phyloP scores from a whole-genome alignment of 1,284 basidiomycete genomes.

The Ustilago nuda region DNA sequence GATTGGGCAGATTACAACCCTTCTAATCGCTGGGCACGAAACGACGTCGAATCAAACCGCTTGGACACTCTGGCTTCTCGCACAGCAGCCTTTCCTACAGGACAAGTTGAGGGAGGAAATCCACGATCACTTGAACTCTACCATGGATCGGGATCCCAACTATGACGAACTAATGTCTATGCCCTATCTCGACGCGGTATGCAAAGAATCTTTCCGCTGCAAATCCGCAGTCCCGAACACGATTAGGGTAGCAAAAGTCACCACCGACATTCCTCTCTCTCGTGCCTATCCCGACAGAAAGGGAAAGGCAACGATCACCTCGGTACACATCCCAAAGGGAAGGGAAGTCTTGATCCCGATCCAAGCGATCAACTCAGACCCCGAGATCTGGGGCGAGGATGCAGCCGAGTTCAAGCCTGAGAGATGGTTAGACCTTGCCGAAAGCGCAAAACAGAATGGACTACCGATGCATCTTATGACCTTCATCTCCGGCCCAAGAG shows the following conservation, averaged over 20 bases:
- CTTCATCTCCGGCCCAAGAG: constrained; percentile 62
- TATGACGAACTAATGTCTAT: constrained; percentile 59
- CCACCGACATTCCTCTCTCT: constrained; percentile 57
- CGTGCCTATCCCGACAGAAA: constrained; percentile 46
- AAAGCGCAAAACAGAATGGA: constrained; percentile 24
- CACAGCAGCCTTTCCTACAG: constrained; percentile 46
- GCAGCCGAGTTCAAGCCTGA: constrained; percentile 57
- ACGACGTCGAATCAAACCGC: constrained; percentile 62
- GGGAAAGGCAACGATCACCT: constrained; percentile 47
- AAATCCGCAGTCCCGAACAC: constrained; percentile 56
- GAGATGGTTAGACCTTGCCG: constrained; percentile 57
- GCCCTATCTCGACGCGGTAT: constrained; percentile 57
- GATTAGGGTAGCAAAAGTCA: constrained; percentile 39
- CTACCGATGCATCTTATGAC: constrained; percentile 54
- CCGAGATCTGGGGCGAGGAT: constrained; percentile 56
- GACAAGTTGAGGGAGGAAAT: constrained; percentile 58
- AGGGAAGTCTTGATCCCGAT: constrained; percentile 57
- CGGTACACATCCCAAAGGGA: constrained; percentile 52
- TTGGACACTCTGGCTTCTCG: constrained; percentile 61
- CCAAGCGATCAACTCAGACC: constrained; percentile 45
- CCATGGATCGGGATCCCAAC: constrained; percentile 42
- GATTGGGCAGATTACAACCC: constrained; percentile 61
- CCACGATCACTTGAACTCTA: constrained; percentile 39
- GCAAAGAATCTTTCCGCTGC: constrained; percentile 59
- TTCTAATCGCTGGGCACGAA: constrained; percentile 67